Evolutionary conservation across 805 yeast genomes (phyloP), one percentile per base, ranked within the genome.

Genomic region (Hanseniaspora clermontiae): DNA sequence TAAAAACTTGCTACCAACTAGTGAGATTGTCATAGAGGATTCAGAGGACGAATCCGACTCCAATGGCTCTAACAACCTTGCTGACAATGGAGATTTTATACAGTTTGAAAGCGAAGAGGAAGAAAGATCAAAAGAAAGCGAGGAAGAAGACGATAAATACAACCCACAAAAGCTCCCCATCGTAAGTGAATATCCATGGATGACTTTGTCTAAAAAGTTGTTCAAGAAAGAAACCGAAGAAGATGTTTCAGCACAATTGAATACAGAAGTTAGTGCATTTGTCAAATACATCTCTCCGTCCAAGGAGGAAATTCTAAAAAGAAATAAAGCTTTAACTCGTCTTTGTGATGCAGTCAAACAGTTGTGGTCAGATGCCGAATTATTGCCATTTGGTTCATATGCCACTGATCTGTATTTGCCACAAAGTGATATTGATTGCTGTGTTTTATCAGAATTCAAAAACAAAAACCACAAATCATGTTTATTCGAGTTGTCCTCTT

Each of bases 381-480:
- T 85, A 5, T 83, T 83, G 60, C 95, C 90, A 8, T 91, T 93
- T 72, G 98, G 98, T 0, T 90, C 97, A 0, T 86, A 80, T 67
- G 96, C 97, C 0, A 90, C 97, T 0, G 96, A 90, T 65, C 72
- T 91, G 59, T 91, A 89, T 65, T 73, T 91, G 17, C 97, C 97
- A 0, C 95, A 95, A 1, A 87, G 96, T 0, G 98, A 91, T 74
- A 88, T 91, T 36, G 98, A 91, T 68, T 83, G 93, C 82, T 97
- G 90, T 47, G 78, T 91, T 27, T 73, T 83, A 3, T 84, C 95
- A 24, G 69, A 74, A 17, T 69, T 72, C 14, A 81, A 83, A 2
- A 77, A 78, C 61, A 72, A 72, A 54, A 88, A 79, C 62, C 78
- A 76, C 58, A 78, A 87, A 64, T 75, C 80, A n/a, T 72, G 79